These are phyloP conservation scores for Amorphotheca resinae DNA, from an alignment of 495 filamentous ascomycete genomes.

Conservation along the genomic window DNA sequence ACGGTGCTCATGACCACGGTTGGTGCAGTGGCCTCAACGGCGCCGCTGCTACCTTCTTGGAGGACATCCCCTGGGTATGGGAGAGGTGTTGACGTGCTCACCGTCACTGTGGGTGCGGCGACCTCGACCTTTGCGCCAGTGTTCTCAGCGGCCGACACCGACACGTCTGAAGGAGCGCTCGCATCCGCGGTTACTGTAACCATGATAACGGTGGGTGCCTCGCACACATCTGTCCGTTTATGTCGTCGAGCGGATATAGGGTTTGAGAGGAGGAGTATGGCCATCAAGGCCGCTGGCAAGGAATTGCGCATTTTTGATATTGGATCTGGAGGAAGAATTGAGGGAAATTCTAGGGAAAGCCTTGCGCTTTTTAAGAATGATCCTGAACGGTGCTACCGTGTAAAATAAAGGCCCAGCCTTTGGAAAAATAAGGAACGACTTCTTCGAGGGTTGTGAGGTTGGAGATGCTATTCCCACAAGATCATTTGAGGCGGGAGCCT, in stretches of 20 bases:
- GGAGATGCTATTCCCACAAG: no score
- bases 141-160: neutral
- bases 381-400: neutral
- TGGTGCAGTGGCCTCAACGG: neutral
- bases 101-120: neutral
- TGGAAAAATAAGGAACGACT: neutral
- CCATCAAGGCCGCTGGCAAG: constrained; percentile 4
- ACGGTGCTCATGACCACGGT: constrained; percentile 7
- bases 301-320: constrained; percentile 4
- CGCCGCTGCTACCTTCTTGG: neutral
- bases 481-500: no score
- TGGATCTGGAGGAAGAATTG: neutral
- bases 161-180: neutral
- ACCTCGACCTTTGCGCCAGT: neutral
- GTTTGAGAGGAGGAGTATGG: constrained; percentile 5
- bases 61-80: neutral
- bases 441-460: no score
- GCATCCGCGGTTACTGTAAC: neutral
- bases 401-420: neutral
- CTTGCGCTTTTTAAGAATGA: neutral
- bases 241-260: neutral
- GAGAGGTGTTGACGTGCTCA: neutral
- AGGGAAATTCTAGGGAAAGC: neutral
- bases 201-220: neutral
- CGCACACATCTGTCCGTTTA: neutral